Conservation (phyloP, 202 grass and related monocot species). For the Saccharum hybrid region DNA sequence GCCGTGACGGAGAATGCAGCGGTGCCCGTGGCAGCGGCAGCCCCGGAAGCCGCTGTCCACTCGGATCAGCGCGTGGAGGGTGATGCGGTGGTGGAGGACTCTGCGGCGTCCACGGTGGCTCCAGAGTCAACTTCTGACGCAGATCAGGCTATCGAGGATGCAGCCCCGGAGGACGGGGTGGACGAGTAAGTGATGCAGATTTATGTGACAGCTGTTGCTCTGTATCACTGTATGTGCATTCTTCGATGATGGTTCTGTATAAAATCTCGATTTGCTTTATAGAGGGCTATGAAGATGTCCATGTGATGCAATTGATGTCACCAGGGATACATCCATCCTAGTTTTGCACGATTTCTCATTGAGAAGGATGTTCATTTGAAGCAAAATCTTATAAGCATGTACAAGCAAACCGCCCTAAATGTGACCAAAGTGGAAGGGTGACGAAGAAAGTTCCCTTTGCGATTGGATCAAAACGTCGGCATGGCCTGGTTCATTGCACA, state of each 20-base stretch:
- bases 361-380: conserved; percentile 25
- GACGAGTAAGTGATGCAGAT: conserved; percentile 51
- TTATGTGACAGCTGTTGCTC: background rate
- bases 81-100: conserved; percentile 28
- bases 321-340: background rate
- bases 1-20: conserved; percentile 33
- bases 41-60: background rate
- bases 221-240: background rate
- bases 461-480: background rate
- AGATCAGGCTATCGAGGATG: conserved; percentile 55
- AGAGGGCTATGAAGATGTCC: background rate
- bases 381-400: background rate
- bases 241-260: conserved; percentile 18
- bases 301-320: background rate
- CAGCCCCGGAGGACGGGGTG: conserved; percentile 45
- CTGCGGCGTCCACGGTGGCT: conserved; percentile 1
- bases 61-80: conserved; percentile 41
- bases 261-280: conserved; percentile 3
- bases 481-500: background rate
- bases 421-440: background rate
- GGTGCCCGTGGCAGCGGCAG: conserved; percentile 22
- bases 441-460: background rate
- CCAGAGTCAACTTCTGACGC: conserved; percentile 19
- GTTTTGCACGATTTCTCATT: background rate
- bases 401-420: background rate